Percentiles rank a stretch among this genome's conserved stretches.
phyloP scores from a whole-genome alignment of 2,329 filamentous ascomycete genomes.

The Bipolaris bicolor region DNA sequence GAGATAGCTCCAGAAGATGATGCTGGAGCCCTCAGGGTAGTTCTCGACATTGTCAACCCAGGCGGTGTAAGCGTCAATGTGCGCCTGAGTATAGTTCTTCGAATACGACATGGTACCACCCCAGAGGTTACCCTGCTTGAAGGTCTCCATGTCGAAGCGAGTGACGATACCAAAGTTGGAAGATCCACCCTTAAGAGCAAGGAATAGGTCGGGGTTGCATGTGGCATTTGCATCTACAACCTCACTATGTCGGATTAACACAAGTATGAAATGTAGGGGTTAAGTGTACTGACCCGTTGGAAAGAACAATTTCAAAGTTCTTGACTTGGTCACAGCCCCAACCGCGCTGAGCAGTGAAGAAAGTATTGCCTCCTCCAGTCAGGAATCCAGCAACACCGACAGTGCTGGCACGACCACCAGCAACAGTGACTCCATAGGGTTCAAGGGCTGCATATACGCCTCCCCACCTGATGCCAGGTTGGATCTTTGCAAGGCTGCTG shows the following conservation, averaged over 20 bases:
- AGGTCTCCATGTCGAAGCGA: constrained; percentile 25
- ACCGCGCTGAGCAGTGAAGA: constrained; percentile 29
- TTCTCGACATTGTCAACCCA: constrained; percentile 34
- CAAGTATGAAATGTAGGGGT: constrained; percentile 20
- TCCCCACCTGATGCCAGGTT: constrained; percentile 41
- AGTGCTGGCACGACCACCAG: constrained; percentile 32
- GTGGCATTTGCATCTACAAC: constrained; percentile 47
- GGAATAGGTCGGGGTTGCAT: constrained; percentile 48
- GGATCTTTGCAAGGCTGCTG: constrained; percentile 28
- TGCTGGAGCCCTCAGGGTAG: constrained; percentile 29
- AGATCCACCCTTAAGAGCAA: constrained; percentile 43
- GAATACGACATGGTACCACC: constrained; percentile 24
- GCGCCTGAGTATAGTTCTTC: constrained; percentile 21
- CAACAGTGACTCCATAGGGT: constrained; percentile 21
- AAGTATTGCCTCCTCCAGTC: constrained; percentile 38
- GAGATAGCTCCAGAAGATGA: constrained; percentile 35
- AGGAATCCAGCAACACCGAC: constrained; percentile 41
- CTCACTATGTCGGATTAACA: constrained; percentile 30
- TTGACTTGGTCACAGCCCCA: constrained; percentile 35
- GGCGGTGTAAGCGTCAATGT: constrained; percentile 26
- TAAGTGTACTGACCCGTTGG: constrained; percentile 32
- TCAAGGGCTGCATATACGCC: constrained; percentile 42
- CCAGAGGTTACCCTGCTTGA: constrained; percentile 34
- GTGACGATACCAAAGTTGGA: constrained; percentile 41
- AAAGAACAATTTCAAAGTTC: constrained; percentile 48